These are phyloP conservation scores for Fagopyrum tataricum DNA, from an alignment of 148 eudicot species.

Conservation along the genomic window DNA sequence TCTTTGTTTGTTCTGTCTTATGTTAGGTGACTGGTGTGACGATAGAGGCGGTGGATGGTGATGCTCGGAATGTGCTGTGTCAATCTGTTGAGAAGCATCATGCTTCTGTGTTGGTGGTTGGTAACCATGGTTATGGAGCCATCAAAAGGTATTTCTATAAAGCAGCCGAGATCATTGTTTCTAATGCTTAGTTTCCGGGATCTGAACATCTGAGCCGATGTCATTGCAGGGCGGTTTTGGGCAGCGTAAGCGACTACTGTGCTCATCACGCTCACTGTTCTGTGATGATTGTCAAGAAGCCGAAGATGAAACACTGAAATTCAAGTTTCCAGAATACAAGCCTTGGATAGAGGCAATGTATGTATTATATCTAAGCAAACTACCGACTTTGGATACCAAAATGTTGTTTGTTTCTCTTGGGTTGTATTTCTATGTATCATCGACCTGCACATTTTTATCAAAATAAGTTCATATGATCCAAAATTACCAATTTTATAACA, in stretches of 20 bases:
- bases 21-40: not conserved
- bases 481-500: too few relatives aligned
- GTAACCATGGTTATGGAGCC: slow-evolving; percentile 17
- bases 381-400: not conserved
- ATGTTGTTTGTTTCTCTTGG: not conserved
- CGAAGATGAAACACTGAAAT: slow-evolving; percentile 5
- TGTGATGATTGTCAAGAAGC: slow-evolving; percentile 15
- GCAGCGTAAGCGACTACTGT: slow-evolving; percentile 81
- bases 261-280: slow-evolving; percentile 45
- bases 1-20: not conserved
- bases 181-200: not conserved
- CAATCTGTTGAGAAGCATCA: slow-evolving; percentile 16
- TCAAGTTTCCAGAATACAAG: not conserved
- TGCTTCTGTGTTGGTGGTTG: slow-evolving; percentile 16
- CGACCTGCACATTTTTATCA: not conserved
- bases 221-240: slow-evolving; percentile 70
- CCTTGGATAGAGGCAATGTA: not conserved
- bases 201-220: not conserved
- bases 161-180: not conserved
- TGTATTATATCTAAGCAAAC: not conserved
- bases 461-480: not conserved
- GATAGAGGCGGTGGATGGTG: slow-evolving; percentile 11
- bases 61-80: slow-evolving; percentile 17
- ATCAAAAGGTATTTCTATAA: slow-evolving; percentile 10
- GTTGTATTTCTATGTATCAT: not conserved